Base-by-base conservation (phyloP, 177 flowering plant genomes). In the Vitis hybrid region DNA sequence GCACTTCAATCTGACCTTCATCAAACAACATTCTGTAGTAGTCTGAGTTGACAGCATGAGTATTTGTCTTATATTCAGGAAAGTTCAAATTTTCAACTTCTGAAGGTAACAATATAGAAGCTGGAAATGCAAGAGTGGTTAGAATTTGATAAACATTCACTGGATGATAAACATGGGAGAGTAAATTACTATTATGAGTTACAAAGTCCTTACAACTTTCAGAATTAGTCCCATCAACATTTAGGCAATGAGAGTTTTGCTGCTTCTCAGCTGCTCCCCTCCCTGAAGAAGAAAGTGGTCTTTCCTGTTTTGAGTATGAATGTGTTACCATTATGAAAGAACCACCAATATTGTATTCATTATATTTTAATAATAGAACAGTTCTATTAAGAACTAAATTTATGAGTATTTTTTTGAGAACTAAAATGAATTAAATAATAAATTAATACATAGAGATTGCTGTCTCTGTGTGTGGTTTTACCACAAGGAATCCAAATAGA, bases 1-100 rank as follows among this genome's bases (percentile, higher is more conserved):
- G 75, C 69, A 77, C 49, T 56, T 70, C 83, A 64, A 71, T 62
- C 18, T 72, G 83, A 55, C 71, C 82, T 70, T 81, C 82, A 69
- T 85, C 84, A 80, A 78, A 81, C 60, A 82, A 56, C 76, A 71
- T 70, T 8, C 73, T 26, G 62, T 76, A 76, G 72, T 72, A 77
- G 66, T 82, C 78, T 4, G 83, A 66, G 55, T 75, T 77, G 65
- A 72, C 58, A 23, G 72, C 79, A 64, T 59, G 75, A 73, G 72
- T 66, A 76, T 70, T 76, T 12, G 59, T 62, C 40, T 52, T 70
- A 77, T 67, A 76, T 58, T 76, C 58, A 65, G 81, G 73, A 69
- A 78, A 56, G 14, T 71, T 57, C 48, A 72, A 66, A 30, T 72
- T 77, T 49, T 81, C 82, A 67, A 49, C 76, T 68, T 74, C 83